Percentiles rank a stretch among this genome's conserved stretches.
Evolutionary conservation across 768 basidiomycete species (phyloP).

Genomic region (Kwoniella shandongensis): DNA sequence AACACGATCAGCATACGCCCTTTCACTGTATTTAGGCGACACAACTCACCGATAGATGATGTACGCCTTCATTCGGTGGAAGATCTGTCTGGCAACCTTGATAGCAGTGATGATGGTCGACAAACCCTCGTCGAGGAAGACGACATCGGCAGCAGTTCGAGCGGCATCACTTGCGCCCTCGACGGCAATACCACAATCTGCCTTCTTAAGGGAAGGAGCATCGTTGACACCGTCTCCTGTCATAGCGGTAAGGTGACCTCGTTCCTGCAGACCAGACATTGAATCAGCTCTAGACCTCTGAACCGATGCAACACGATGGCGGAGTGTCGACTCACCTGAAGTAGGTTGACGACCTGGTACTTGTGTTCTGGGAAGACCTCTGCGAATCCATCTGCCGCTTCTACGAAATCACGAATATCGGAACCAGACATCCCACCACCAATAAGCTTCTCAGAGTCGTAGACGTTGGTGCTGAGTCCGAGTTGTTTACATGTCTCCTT

Average conservation of each 20-base stretch:
- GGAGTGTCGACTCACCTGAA: no score
- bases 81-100: conserved; percentile 60
- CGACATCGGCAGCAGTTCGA: conserved; percentile 63
- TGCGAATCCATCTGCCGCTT: conserved; percentile 60
- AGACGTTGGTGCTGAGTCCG: conserved; percentile 58
- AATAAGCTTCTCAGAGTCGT: conserved; percentile 58
- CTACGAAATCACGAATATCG: conserved; percentile 58
- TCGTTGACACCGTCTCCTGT: conserved; percentile 66
- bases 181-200: conserved; percentile 66
- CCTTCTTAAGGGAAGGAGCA: conserved; percentile 62
- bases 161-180: conserved; percentile 63
- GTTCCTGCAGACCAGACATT: no score
- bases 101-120: conserved; percentile 57
- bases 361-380: conserved; percentile 60
- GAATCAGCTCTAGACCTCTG: no score
- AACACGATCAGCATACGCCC: background rate
- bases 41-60: conserved; percentile 54
- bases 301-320: no score
- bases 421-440: conserved; percentile 57
- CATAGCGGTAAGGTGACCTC: conserved; percentile 58
- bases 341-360: conserved; percentile 52
- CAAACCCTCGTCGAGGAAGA: conserved; percentile 59
- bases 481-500: conserved; percentile 59
- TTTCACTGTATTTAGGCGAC: background rate
- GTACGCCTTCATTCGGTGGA: conserved; percentile 59